phyloP scores from a whole-genome alignment of 108 stramenopile species.

The Poteriospumella lacustris region DNA sequence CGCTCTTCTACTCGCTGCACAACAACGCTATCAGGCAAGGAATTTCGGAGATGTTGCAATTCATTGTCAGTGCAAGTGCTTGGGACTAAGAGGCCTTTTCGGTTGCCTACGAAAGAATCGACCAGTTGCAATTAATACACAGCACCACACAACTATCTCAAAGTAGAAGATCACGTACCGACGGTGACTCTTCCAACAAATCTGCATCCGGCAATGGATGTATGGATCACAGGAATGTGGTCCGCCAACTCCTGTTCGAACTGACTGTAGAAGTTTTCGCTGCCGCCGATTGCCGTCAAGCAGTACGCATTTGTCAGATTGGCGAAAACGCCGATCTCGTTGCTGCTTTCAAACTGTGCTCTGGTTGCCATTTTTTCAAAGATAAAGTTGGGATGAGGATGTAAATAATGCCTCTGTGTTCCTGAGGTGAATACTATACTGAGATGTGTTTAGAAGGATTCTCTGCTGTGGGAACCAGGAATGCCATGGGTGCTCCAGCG shows the following conservation, averaged over 20 bases:
- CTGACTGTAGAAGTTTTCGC: conserved; percentile 90
- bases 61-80: conserved; percentile 92
- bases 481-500: too few species aligned
- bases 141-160: too few species aligned
- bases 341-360: conserved; percentile 36
- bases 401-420: too few species aligned
- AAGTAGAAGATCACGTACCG: too few species aligned
- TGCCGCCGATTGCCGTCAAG: conserved; percentile 73
- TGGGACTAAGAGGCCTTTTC: conserved; percentile 91
- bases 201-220: conserved; percentile 87
- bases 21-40: conserved; percentile 84
- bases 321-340: conserved; percentile 96
- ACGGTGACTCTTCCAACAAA: conserved; percentile 94
- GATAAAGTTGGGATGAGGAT: too few species aligned
- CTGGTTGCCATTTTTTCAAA: conserved; percentile 23
- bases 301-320: conserved; percentile 88
- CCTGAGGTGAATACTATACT: too few species aligned
- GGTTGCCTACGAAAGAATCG: too few species aligned
- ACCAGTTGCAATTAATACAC: too few species aligned
- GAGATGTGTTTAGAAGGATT: too few species aligned
- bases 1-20: conserved; percentile 90
- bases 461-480: too few species aligned
- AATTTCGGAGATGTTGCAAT: conserved; percentile 92
- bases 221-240: conserved; percentile 95
- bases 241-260: conserved; percentile 74